Percentiles rank a stretch among this genome's conserved stretches.
Conservation (phyloP, 169 alveolate genomes). For the Plasmodium gaboni region DNA sequence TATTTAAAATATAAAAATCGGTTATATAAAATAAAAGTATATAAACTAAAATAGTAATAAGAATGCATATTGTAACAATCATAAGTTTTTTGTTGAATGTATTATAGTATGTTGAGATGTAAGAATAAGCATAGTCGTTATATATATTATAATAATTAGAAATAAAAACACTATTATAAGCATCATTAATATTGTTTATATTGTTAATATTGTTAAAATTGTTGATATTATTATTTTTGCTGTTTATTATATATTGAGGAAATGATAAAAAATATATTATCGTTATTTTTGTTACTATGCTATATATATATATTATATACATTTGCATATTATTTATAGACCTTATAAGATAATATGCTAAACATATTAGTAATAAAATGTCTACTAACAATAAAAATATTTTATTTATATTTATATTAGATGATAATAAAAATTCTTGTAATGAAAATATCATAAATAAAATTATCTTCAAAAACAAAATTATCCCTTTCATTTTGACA, state of each 20-base stretch:
- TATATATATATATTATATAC: conserved; percentile 51
- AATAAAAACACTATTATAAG: no score
- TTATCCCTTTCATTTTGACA: conserved; percentile 15
- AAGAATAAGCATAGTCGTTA: neutral
- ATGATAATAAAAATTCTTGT: conserved; percentile 22
- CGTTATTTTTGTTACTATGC: conserved; percentile 59
- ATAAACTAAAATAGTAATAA: conserved; percentile 32
- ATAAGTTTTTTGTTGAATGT: conserved; percentile 10
- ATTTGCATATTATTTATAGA: conserved; percentile 40
- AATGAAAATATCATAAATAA: conserved; percentile 8
- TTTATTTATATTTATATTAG: conserved; percentile 6
- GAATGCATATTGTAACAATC: conserved; percentile 14
- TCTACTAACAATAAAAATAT: conserved; percentile 5
- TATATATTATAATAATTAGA: no score
- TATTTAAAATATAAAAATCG: conserved; percentile 21
- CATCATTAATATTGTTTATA: no score
- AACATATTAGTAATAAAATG: neutral
- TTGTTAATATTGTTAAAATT: no score
- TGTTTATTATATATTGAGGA: conserved; percentile 25
- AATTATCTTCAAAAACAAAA: conserved; percentile 14
- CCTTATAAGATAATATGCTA: conserved; percentile 26
- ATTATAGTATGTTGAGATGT: neutral
- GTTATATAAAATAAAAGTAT: conserved; percentile 21
- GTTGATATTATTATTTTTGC: no score
- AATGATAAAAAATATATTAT: conserved; percentile 34